Evolutionary conservation across 768 basidiomycete species (phyloP), one percentile per base, ranked within the genome.

Genomic region (Lentinula boryana): DNA sequence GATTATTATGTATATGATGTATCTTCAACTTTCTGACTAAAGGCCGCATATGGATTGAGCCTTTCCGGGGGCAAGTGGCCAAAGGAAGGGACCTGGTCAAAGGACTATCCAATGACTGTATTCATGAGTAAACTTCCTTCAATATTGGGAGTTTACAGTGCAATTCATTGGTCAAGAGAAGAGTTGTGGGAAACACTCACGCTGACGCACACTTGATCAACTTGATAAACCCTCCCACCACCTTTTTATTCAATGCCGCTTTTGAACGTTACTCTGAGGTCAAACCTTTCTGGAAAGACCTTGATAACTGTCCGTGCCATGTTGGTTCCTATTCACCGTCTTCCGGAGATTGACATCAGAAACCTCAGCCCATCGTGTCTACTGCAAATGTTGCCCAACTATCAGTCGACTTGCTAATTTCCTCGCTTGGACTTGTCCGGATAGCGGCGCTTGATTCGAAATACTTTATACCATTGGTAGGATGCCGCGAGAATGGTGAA

Each of bases 321-420:
- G 15, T 32, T 60, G 16, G 50, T 32, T 36, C 40, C 53, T 23
- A 48, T 63, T 40, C 8, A 40, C 56, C 53, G 56, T 27, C 7
- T 40, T 59, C 16, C 38, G 40, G 62, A 65, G 61, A 65, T 63
- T 58, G 51, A 49, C 46, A 12, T 4, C 33, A 33, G 23, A 41
- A 56, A 48, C 62, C 51, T 53, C 63, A 84, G 82, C 91, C 92
- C 36, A 68, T 91, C 48, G 89, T 93, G 10, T 92, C 91, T 5
- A 83, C 84, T 10, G 91, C 88, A 52, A 93, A 93, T 73, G 81
- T 93, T 46, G 78, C 85, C n/a, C 91, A 94, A 67, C 78, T 94
- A 12, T 83, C 90, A 0, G 84, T 76, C 9, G 91, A 94, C 71
- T 73, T 94, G 16, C 73, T 94, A 62, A 85, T 92, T 63, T 71